Base-by-base conservation (phyloP, 768 basidiomycete genomes). In the Gautieria morchelliformis region DNA sequence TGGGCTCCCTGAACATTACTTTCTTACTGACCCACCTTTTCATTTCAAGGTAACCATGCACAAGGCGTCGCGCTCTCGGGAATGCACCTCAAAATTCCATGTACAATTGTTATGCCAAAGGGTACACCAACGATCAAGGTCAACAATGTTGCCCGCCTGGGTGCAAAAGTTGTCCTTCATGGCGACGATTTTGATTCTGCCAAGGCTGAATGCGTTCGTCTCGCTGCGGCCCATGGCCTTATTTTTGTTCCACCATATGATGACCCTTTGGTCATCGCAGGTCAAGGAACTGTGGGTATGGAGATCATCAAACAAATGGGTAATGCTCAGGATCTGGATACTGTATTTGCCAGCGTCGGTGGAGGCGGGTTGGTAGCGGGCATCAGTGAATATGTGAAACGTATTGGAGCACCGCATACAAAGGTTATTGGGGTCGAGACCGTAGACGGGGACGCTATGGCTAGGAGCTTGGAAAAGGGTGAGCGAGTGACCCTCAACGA, bases 61-160 rank as follows among this genome's bases (percentile, higher is more conserved):
- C 96, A 99, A 70, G 96, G 96, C 24, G 96, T 99, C 51, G 96
- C 96, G 2, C 79, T 98, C 49, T 93, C 96, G n/a, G 92, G 95
- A 11, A 72, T 83, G 47, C 82, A 84, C 57, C 81, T 99, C 30
- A 80, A 79, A 35, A 88, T 98, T 59, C 93, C 96, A 4, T 96
- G 93, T 61, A 97, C 93, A n/a, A 98, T 99, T 65, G 92, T 99
- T 60, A 98, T 99, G 96, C 96, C 96, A 1, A 75, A 85, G 42
- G 90, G 84, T 14, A 98, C 96, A 2, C 96, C 96, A 1, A 79
- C 87, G 41, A 99, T 99, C 79, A 99, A 99, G 74, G 90, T 94
- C 67, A 78, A 84, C 59, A 97, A 95, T 65, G 96, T 96, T 27
- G 83, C 88, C n/a, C 86, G 95, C 20, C 76, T 99, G 27, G 94